Percentiles rank a stretch among this genome's conserved stretches.
phyloP scores from a whole-genome alignment of 2,329 filamentous ascomycete genomes.

The Chaetomiaceae sp. region DNA sequence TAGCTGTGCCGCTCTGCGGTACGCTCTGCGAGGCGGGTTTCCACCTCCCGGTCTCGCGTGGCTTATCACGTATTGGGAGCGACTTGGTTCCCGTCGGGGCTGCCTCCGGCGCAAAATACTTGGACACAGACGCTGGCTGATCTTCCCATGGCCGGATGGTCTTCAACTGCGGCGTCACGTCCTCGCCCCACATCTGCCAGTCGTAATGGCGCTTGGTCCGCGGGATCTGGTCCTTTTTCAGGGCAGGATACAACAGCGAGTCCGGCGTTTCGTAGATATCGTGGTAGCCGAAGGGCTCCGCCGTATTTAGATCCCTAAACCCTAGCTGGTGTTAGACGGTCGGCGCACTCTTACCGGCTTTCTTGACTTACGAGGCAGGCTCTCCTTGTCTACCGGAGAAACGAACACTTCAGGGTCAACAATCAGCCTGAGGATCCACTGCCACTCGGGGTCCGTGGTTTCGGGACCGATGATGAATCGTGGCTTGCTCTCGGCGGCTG shows the following conservation, averaged over 20 bases:
- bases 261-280: conserved; percentile 18
- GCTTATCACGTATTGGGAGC: too few relatives aligned
- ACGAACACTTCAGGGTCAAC: conserved; percentile 16
- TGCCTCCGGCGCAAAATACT: background rate
- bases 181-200: conserved; percentile 13
- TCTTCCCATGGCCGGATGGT: conserved; percentile 13
- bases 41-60: too few relatives aligned
- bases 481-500: background rate
- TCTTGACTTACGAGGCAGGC: background rate
- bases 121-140: conserved; percentile 1
- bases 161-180: conserved; percentile 6
- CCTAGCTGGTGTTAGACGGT: background rate
- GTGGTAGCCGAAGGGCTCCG: conserved; percentile 22
- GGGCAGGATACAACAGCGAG: background rate
- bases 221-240: background rate
- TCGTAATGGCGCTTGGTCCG: conserved; percentile 13
- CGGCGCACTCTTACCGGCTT: background rate
- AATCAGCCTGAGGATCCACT: conserved; percentile 16
- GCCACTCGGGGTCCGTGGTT: conserved; percentile 19
- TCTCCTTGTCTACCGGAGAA: background rate
- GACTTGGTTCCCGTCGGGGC: background rate
- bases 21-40: background rate
- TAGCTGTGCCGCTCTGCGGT: background rate
- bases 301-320: background rate
- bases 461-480: conserved; percentile 13